Evolutionary conservation across 176 grass and related monocot species (phyloP).

Genomic region (Dactylis glomerata): DNA sequence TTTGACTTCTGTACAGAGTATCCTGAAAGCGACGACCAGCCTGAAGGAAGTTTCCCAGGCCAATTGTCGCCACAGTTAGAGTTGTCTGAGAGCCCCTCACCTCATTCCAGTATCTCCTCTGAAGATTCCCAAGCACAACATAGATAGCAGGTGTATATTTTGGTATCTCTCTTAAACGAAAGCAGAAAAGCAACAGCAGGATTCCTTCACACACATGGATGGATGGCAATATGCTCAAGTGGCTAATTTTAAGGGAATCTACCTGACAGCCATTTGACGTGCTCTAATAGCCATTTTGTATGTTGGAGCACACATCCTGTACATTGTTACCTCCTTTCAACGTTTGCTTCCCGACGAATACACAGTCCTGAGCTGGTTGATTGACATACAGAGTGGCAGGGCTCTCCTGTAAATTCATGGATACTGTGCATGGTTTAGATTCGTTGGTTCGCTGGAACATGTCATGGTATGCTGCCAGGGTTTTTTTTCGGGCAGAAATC

Average conservation of each 20-base stretch:
- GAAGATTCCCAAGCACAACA: slow-evolving; percentile 43
- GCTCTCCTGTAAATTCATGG: slow-evolving; percentile 34
- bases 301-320: slow-evolving; percentile 8
- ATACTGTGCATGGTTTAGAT: background rate
- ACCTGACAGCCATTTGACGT: background rate
- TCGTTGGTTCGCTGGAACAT: slow-evolving; percentile 21
- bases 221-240: slow-evolving; percentile 15
- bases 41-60: slow-evolving; percentile 50
- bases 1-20: slow-evolving; percentile 30
- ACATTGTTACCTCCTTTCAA: slow-evolving; percentile 4
- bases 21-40: slow-evolving; percentile 25
- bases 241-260: background rate
- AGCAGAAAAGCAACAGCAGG: background rate
- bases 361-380: background rate
- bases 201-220: background rate
- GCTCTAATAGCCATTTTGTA: background rate
- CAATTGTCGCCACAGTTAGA: slow-evolving; percentile 49
- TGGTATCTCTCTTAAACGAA: background rate
- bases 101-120: slow-evolving; percentile 56
- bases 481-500: slow-evolving; percentile 30
- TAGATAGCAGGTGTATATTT: slow-evolving; percentile 32
- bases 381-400: background rate
- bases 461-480: slow-evolving; percentile 12
- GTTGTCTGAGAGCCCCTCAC: slow-evolving; percentile 50
- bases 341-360: slow-evolving; percentile 12